A percentile compares a stretch with the other conserved stretches of the same genome.
phyloP scores from a whole-genome alignment of 2,329 filamentous ascomycete genomes.

The Trichoderma endophyticum region DNA sequence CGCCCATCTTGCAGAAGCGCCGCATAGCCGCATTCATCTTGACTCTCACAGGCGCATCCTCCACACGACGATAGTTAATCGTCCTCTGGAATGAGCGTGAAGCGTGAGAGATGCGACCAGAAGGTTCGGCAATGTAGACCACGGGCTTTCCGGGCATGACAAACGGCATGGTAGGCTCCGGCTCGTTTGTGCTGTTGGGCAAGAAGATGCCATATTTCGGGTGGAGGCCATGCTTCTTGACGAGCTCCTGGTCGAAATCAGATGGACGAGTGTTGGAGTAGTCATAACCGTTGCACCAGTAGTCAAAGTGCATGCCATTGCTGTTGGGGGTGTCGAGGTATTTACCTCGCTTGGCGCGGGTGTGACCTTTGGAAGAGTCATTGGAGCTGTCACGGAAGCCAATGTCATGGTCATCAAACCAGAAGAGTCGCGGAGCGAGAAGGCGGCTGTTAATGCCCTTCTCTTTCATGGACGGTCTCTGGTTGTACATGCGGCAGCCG shows the following conservation, averaged over 20 bases:
- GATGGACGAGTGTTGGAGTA: constrained; percentile 45
- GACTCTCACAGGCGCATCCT: constrained; percentile 33
- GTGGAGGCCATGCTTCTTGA: constrained; percentile 50
- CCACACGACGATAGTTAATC: constrained; percentile 33
- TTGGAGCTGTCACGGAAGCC: constrained; percentile 59
- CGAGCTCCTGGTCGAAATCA: constrained; percentile 50
- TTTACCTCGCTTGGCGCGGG: constrained; percentile 50
- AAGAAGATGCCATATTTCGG: constrained; percentile 54
- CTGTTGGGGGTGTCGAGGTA: constrained; percentile 54
- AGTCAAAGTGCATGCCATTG: constrained; percentile 53
- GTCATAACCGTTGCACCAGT: constrained; percentile 52
- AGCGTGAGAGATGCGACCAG: constrained; percentile 47
- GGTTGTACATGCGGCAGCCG: constrained; percentile 46
- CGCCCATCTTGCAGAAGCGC: constrained; percentile 37
- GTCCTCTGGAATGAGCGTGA: constrained; percentile 44
- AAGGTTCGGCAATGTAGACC: constrained; percentile 47
- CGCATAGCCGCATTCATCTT: constrained; percentile 36
- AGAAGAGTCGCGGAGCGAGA: constrained; percentile 44
- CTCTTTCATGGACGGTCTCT: constrained; percentile 40
- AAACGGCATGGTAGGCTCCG: constrained; percentile 38
- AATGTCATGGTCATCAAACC: constrained; percentile 53
- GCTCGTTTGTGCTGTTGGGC: constrained; percentile 44
- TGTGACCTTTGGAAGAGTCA: constrained; percentile 52
- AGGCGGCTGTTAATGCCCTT: constrained; percentile 52
- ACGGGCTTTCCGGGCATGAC: constrained; percentile 47